Evolutionary conservation across 306 rosid genomes (phyloP).

Genomic region (Myrica gale): DNA sequence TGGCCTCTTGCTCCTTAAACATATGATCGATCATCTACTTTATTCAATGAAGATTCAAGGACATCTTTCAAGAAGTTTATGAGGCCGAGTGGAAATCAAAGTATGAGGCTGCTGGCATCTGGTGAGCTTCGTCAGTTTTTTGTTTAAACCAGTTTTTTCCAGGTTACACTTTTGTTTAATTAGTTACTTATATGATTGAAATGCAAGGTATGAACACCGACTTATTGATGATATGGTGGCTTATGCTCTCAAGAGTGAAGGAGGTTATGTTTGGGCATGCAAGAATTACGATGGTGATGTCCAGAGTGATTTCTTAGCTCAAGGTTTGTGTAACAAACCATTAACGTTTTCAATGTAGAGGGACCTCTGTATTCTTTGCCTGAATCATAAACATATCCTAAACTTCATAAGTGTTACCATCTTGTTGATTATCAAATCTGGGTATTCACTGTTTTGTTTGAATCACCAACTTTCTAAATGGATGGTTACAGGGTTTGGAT

Average conservation of each 20-base stretch:
- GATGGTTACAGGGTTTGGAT: constrained; percentile 75
- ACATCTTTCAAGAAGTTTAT: constrained; percentile 97
- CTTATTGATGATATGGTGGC: constrained; percentile 99
- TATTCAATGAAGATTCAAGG: constrained; percentile 79
- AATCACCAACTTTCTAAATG: constrained; percentile 29
- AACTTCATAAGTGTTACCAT: background rate
- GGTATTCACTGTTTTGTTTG: background rate
- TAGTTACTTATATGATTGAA: constrained; percentile 24
- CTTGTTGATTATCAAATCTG: background rate
- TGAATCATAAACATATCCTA: background rate
- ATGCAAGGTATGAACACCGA: constrained; percentile 92
- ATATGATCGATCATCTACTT: constrained; percentile 14
- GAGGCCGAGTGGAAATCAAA: constrained; percentile 88
- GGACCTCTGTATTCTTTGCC: background rate
- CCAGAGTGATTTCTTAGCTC: constrained; percentile 97
- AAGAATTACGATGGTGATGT: constrained; percentile 99
- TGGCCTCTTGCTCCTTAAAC: background rate
- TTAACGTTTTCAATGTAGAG: background rate
- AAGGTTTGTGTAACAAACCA: constrained; percentile 55
- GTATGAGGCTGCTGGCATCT: constrained; percentile 92
- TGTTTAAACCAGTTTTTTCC: background rate
- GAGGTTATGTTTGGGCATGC: constrained; percentile 99
- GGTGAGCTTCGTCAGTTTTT: constrained; percentile 49
- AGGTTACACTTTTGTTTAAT: background rate
- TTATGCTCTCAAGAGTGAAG: constrained; percentile 93